Conservation (phyloP, 2,329 filamentous ascomycete species). For the Gyromitra esculenta region DNA sequence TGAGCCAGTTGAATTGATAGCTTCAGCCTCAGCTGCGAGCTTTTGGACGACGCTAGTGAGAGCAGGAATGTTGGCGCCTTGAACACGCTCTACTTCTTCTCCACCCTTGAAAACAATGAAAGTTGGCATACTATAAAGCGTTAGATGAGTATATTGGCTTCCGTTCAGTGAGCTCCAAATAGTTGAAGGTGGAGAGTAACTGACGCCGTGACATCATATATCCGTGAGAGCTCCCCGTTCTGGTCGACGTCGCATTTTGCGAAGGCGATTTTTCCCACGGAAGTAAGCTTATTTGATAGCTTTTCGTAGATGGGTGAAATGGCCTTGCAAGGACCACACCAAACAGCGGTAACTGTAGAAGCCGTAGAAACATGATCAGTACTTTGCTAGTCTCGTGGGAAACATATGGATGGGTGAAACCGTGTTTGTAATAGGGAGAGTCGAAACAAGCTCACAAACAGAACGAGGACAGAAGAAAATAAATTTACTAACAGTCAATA, state of each 20-base stretch:
- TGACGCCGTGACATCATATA: conserved; percentile 76
- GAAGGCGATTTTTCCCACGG: conserved; percentile 79
- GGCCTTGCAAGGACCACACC: conserved; percentile 83
- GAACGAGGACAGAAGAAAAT: conserved; percentile 57
- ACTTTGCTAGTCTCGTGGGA: conserved; percentile 39
- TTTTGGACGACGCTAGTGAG: conserved; percentile 67
- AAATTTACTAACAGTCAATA: conserved; percentile 77
- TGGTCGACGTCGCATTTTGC: conserved; percentile 85
- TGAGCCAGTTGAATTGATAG: conserved; percentile 53
- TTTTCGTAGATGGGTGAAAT: conserved; percentile 85
- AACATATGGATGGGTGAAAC: conserved; percentile 41
- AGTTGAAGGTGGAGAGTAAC: conserved; percentile 57
- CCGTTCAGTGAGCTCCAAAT: background rate
- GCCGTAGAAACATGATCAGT: conserved; percentile 56
- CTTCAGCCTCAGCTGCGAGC: conserved; percentile 66
- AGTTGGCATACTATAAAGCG: conserved; percentile 73
- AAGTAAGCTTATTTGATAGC: conserved; percentile 75
- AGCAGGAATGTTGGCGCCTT: conserved; percentile 77
- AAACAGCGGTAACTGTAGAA: conserved; percentile 81
- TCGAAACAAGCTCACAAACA: conserved; percentile 42
- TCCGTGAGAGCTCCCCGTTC: conserved; percentile 76
- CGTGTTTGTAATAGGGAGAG: conserved; percentile 36
- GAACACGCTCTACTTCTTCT: conserved; percentile 72
- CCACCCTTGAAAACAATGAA: conserved; percentile 87
- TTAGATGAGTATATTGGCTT: conserved; percentile 7